Conservation (phyloP, 2,329 filamentous ascomycete species). For the Metarhizium brunneum region DNA sequence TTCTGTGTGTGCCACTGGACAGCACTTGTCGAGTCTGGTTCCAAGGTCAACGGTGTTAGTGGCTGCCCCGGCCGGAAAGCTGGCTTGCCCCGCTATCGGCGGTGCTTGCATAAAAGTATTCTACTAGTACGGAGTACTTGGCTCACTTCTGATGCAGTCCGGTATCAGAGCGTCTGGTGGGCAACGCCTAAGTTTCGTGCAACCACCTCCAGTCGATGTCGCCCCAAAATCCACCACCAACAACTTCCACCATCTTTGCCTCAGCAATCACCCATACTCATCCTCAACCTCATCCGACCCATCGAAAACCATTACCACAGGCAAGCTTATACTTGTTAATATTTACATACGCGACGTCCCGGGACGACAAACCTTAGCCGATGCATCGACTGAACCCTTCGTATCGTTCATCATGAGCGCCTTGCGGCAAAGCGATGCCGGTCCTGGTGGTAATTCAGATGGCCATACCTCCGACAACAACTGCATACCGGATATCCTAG, state of each 20-base stretch:
- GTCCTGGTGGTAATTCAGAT: slow-evolving; percentile 4
- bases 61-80: no score
- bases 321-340: background rate
- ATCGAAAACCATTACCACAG: background rate
- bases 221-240: background rate
- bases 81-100: no score
- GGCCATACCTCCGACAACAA: slow-evolving; percentile 1
- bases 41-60: no score
- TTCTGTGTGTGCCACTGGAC: no score
- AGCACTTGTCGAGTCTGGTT: no score
- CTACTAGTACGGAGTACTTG: background rate
- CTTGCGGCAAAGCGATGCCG: slow-evolving; percentile 5
- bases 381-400: slow-evolving; percentile 4
- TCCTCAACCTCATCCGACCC: background rate
- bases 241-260: background rate
- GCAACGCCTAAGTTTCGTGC: background rate
- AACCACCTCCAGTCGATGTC: background rate
- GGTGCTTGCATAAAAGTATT: no score
- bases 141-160: background rate
- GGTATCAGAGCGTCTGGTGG: background rate
- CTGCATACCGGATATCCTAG: slow-evolving; percentile 25
- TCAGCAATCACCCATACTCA: background rate
- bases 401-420: slow-evolving; percentile 7
- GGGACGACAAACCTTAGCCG: background rate
- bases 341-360: background rate